phyloP scores from a whole-genome alignment of 257 asterid genomes.

The Lycium barbarum region DNA sequence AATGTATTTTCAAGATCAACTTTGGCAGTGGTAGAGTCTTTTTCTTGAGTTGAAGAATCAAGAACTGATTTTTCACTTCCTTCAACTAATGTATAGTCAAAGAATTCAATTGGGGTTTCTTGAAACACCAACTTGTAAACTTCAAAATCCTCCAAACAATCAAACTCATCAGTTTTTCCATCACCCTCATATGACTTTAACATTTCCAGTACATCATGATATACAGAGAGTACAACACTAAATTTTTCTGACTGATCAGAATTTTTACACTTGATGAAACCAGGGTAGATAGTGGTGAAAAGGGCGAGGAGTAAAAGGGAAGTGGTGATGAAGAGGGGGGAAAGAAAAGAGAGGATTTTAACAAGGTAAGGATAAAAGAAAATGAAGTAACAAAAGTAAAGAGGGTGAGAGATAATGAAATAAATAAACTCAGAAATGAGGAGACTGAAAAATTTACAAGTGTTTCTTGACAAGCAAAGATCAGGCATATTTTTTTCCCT shows the following conservation, averaged over 20 bases:
- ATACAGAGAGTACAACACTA: conserved; percentile 16
- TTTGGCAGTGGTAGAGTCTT: neutral
- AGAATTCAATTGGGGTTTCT: conserved; percentile 34
- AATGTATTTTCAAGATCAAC: conserved; percentile 33
- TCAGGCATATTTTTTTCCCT: conserved; percentile 48
- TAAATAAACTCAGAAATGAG: conserved; percentile 48
- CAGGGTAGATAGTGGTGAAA: conserved; percentile 38
- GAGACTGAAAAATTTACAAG: conserved; percentile 43
- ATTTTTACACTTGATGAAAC: neutral
- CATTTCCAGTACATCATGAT: conserved; percentile 32
- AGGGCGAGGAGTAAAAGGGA: conserved; percentile 57
- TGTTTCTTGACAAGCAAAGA: conserved; percentile 40
- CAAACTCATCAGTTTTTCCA: conserved; percentile 30
- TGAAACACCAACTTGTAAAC: conserved; percentile 55
- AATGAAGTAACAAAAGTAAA: conserved; percentile 63
- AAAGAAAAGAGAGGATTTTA: conserved; percentile 62
- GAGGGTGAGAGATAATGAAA: conserved; percentile 64
- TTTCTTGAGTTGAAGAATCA: conserved; percentile 15
- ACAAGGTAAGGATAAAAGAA: conserved; percentile 72
- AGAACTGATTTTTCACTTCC: neutral
- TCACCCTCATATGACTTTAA: conserved; percentile 30
- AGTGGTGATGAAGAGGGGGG: conserved; percentile 75
- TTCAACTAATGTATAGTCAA: conserved; percentile 33
- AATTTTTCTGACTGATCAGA: neutral
- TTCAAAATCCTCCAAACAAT: conserved; percentile 51